Percentiles rank a stretch among this genome's conserved stretches.
phyloP scores from a whole-genome alignment of 768 basidiomycete species.

The Russula virescens region DNA sequence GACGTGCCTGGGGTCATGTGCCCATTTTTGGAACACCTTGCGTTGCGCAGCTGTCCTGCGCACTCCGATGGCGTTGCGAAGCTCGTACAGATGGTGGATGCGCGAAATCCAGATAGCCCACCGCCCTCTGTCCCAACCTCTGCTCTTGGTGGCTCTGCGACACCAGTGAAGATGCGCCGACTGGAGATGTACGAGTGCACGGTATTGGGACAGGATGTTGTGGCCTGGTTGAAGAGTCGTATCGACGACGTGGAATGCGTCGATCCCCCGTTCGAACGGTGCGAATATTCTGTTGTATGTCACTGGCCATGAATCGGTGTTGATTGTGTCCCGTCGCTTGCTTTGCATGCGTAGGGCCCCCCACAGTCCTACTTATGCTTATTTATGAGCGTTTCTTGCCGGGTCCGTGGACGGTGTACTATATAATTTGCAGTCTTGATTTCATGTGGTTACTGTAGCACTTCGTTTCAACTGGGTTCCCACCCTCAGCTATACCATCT shows the following conservation, averaged over 20 bases:
- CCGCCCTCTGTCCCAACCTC: slow-evolving; percentile 29
- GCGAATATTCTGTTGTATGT: slow-evolving; percentile 25
- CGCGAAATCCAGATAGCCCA: slow-evolving; percentile 54
- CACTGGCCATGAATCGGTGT: slow-evolving; percentile 22
- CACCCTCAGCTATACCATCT: slow-evolving; percentile 6
- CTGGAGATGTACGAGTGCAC: slow-evolving; percentile 66
- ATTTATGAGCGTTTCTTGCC: slow-evolving; percentile 20
- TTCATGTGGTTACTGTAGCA: slow-evolving; percentile 17
- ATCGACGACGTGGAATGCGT: slow-evolving; percentile 58
- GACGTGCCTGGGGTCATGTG: slow-evolving; percentile 55
- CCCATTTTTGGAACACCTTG: slow-evolving; percentile 53
- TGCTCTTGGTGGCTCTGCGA: slow-evolving; percentile 41
- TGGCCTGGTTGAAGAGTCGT: slow-evolving; percentile 58
- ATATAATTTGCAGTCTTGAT: slow-evolving; percentile 10
- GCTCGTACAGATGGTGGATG: slow-evolving; percentile 67
- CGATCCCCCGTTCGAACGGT: slow-evolving; percentile 50
- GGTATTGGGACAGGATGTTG: slow-evolving; percentile 59
- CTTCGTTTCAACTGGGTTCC: slow-evolving; percentile 1
- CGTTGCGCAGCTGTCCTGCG: slow-evolving; percentile 58
- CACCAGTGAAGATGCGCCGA: slow-evolving; percentile 47
- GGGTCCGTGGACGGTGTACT: slow-evolving; percentile 7
- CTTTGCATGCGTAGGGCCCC: slow-evolving; percentile 23
- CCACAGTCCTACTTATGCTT: slow-evolving; percentile 27
- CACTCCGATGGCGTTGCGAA: slow-evolving; percentile 60
- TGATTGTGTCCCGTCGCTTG: slow-evolving; percentile 16